Evolutionary conservation across 306 rosid genomes (phyloP).

Genomic region (Luffa aegyptiaca): DNA sequence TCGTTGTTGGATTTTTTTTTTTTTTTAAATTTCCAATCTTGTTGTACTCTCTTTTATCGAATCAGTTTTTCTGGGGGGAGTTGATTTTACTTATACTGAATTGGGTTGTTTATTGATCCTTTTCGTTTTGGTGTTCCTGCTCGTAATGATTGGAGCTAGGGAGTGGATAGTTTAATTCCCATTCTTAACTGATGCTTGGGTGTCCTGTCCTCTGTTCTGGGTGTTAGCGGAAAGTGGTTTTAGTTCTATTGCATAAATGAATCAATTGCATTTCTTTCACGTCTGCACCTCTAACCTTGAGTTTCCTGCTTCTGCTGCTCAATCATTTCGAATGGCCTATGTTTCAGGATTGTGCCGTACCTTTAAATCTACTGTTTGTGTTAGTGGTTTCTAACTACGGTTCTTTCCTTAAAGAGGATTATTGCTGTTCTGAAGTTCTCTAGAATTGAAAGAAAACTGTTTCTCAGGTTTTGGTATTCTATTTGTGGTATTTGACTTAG

Average conservation of each 20-base stretch:
- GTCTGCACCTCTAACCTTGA: neutral
- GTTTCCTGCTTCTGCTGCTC: neutral
- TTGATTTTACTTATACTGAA: neutral
- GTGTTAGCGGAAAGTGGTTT: neutral
- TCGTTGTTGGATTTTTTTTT: neutral
- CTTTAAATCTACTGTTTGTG: neutral
- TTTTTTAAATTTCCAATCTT: neutral
- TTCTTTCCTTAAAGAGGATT: neutral
- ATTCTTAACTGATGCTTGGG: neutral
- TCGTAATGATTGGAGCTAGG: neutral
- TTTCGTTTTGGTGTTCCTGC: neutral
- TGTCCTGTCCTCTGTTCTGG: neutral
- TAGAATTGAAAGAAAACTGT: neutral
- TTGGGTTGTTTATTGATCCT: neutral
- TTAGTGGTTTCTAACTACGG: neutral
- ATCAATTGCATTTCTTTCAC: neutral
- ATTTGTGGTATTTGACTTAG: conserved; percentile 13
- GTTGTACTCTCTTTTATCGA: neutral
- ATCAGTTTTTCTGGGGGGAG: neutral
- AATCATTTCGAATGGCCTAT: neutral
- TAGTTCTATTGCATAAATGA: neutral
- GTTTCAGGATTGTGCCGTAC: neutral
- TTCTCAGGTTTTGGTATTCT: neutral
- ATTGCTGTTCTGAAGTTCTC: neutral
- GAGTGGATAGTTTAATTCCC: neutral